These are phyloP conservation scores for Isoetes taiwanensis DNA, from an alignment of 75 land plant genomes.

Conservation along the genomic window DNA sequence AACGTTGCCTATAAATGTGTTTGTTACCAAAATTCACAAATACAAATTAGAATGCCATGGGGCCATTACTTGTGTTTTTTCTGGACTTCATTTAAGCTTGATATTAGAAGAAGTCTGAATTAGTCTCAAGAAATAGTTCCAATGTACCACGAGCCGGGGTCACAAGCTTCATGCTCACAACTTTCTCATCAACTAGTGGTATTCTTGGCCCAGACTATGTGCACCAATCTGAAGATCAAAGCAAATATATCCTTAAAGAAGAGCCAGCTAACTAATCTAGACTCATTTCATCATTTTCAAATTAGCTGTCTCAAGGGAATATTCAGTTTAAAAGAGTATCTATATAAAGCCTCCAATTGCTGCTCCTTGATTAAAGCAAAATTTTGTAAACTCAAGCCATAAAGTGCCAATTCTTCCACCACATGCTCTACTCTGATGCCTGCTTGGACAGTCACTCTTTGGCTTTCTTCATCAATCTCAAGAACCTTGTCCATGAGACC, in stretches of 20 bases:
- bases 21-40: slow-evolving; percentile 3
- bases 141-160: slow-evolving; percentile 90
- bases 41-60: not conserved
- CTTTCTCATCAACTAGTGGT: slow-evolving; percentile 96
- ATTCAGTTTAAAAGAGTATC: too few species aligned
- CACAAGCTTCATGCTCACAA: slow-evolving; percentile 79
- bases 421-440: slow-evolving; percentile 77
- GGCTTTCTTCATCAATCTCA: slow-evolving; percentile 61
- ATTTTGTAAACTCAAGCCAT: slow-evolving; percentile 86
- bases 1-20: not conserved
- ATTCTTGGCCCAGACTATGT: slow-evolving; percentile 91
- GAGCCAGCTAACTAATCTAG: not conserved
- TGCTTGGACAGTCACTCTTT: slow-evolving; percentile 71
- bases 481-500: slow-evolving; percentile 89
- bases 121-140: slow-evolving; percentile 70
- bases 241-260: not conserved
- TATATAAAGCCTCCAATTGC: slow-evolving; percentile 94
- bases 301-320: too few species aligned
- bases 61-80: slow-evolving; percentile 83
- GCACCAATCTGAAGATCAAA: slow-evolving; percentile 77
- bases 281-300: not conserved
- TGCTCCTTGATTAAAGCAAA: slow-evolving; percentile 95
- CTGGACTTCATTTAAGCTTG: slow-evolving; percentile 65
- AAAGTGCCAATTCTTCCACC: slow-evolving; percentile 68
- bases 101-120: slow-evolving; percentile 90